Evolutionary conservation across 805 yeast genomes (phyloP).

Genomic region (Myxozyma mucilagina): DNA sequence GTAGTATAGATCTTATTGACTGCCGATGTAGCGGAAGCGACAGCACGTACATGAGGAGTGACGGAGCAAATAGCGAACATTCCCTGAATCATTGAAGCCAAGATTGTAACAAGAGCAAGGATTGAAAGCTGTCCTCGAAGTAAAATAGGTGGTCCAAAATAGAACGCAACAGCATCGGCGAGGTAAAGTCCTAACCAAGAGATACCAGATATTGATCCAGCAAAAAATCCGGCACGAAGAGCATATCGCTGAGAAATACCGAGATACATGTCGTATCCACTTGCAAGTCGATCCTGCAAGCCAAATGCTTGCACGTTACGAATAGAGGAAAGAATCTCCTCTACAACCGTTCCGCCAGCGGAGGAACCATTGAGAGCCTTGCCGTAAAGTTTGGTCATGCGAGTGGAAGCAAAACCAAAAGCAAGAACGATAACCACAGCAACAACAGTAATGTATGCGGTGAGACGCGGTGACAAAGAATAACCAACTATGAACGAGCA

Average conservation of each 20-base stretch:
- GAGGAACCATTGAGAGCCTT: constrained; percentile 25
- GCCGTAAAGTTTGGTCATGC: constrained; percentile 26
- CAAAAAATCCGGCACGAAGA: constrained; percentile 37
- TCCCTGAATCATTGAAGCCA: constrained; percentile 38
- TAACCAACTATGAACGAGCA: constrained; percentile 44
- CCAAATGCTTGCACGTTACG: constrained; percentile 48
- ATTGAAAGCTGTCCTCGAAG: constrained; percentile 38
- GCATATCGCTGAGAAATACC: constrained; percentile 34
- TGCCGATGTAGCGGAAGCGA: constrained; percentile 45
- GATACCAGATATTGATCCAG: constrained; percentile 43
- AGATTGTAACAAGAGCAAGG: constrained; percentile 42
- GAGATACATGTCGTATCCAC: constrained; percentile 39
- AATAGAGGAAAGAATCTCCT: constrained; percentile 45
- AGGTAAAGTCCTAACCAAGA: constrained; percentile 44
- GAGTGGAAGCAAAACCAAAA: constrained; percentile 37
- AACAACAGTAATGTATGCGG: constrained; percentile 33
- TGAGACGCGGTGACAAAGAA: constrained; percentile 42
- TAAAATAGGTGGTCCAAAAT: constrained; percentile 46
- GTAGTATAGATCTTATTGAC: constrained; percentile 46
- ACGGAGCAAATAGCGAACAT: constrained; percentile 45
- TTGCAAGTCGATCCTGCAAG: constrained; percentile 42
- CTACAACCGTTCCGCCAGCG: constrained; percentile 42
- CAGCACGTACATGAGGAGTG: constrained; percentile 45
- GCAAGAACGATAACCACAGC: constrained; percentile 39
- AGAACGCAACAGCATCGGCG: constrained; percentile 46